These are phyloP conservation scores for Ustilago loliicola DNA, from an alignment of 1,284 basidiomycete species.

Conservation along the genomic window DNA sequence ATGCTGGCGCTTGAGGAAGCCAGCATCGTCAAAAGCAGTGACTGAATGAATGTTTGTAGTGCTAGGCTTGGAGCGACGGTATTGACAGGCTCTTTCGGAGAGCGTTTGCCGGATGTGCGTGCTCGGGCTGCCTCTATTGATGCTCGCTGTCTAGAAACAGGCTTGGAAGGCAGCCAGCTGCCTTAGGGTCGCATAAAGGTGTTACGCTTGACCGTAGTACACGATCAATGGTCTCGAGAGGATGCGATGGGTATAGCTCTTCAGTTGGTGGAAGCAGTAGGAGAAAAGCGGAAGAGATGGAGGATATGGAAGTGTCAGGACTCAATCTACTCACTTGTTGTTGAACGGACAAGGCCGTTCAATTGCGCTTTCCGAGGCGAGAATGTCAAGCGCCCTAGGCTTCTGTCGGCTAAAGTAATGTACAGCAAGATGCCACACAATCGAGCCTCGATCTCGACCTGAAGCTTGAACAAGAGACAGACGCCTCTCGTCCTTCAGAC, in stretches of 20 bases:
- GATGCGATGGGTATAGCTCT: too few relatives aligned
- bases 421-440: neutral
- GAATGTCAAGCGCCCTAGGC: neutral
- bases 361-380: neutral
- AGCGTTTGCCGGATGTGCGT: too few relatives aligned
- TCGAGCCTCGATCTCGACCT: neutral
- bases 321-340: neutral
- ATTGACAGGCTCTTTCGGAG: too few relatives aligned
- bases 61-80: too few relatives aligned
- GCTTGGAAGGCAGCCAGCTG: slow-evolving; percentile 5
- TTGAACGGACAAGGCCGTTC: neutral
- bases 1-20: neutral
- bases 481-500: too few relatives aligned
- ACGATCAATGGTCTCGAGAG: neutral
- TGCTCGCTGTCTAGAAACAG: too few relatives aligned
- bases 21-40: slow-evolving; percentile 11
- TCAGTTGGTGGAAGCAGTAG: too few relatives aligned
- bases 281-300: neutral
- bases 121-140: neutral
- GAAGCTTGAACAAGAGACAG: too few relatives aligned
- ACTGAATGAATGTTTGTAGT: too few relatives aligned
- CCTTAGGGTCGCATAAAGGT: neutral
- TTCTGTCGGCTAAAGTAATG: slow-evolving; percentile 11
- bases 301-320: neutral
- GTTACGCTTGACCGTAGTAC: neutral